Base-by-base conservation (phyloP, 2,329 filamentous ascomycete genomes). In the Microsporum audouinii region DNA sequence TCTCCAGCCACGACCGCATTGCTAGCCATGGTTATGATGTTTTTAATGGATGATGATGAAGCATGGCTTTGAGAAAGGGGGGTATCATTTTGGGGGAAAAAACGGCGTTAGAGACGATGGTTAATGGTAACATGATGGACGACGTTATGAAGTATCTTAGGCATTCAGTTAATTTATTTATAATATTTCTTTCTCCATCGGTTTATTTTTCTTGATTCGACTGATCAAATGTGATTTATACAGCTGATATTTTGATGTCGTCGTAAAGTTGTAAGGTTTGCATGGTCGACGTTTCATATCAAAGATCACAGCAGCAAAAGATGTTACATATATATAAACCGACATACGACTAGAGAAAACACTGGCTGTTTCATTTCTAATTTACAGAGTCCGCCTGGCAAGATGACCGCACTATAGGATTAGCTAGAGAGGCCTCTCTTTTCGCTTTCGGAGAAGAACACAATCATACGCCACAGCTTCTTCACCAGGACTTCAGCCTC, bases 391-490 rank as follows among this genome's bases (percentile, higher is more conserved):
- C 29, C 12, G 17, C 34, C 49, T 12, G 10, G 12, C 27, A n/a
- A 34, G 49, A 53, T 8, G 17, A 53, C 5, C 3, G 14, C 3
- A 7, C n/a, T 33, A 53, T 31, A 27, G 14, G 14, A 31, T 31
- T 53, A 53, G 27, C 49, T 34, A 6, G 55, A 57, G 63, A 96
- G 78, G 1, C 91, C 91, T 65, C 91, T 81, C 78, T 94, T 95
- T 81, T 96, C 92, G 70, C 88, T 89, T 75, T 97, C 92, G 4
- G 89, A 94, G 70, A 92, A 96, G 84, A 96, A 97, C 69, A 97
- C 95, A 62, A 96, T 86, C 90, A 97, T 95, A 58, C 92, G 85
- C 94, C 94, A 99, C 39, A 99, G 82, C 78, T 96, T 97, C 83
- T 90, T 95, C 57, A 97, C 91, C 66, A 99, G 78, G 31, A 89